Evolutionary conservation across 139 green algal genomes (phyloP).

Genomic region (Trebouxia sp.): DNA sequence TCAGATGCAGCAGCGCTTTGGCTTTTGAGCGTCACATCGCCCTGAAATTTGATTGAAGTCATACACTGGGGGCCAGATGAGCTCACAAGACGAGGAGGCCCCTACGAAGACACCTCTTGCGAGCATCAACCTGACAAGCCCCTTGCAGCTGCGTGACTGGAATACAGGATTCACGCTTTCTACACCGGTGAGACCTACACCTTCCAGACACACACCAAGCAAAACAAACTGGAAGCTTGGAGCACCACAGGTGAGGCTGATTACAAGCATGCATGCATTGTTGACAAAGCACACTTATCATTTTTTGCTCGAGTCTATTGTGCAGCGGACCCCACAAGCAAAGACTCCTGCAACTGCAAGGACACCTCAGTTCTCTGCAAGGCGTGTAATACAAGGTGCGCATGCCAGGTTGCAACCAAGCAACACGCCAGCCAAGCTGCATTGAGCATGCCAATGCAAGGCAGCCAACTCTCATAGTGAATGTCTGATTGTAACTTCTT

Average conservation of each 20-base stretch:
- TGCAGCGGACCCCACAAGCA: conserved; percentile 24
- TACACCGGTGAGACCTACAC: neutral
- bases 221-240: conserved; percentile 35
- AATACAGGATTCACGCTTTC: conserved; percentile 33
- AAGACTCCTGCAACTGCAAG: conserved; percentile 12
- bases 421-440: neutral
- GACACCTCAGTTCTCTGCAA: neutral
- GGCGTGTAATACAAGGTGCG: neutral
- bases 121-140: neutral
- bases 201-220: neutral
- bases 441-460: neutral
- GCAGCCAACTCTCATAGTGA: too few species aligned
- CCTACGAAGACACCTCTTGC: neutral
- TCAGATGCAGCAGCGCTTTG: too few species aligned
- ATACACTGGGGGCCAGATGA: neutral
- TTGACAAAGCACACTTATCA: neutral
- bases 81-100: neutral
- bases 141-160: conserved; percentile 41
- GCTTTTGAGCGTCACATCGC: too few species aligned
- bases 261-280: neutral
- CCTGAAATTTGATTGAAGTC: too few species aligned
- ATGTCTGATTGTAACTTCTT: too few species aligned
- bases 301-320: neutral
- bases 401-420: too few species aligned
- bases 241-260: neutral